Conservation (phyloP, 2,329 filamentous ascomycete genomes). For the Sporothrix inflata region DNA sequence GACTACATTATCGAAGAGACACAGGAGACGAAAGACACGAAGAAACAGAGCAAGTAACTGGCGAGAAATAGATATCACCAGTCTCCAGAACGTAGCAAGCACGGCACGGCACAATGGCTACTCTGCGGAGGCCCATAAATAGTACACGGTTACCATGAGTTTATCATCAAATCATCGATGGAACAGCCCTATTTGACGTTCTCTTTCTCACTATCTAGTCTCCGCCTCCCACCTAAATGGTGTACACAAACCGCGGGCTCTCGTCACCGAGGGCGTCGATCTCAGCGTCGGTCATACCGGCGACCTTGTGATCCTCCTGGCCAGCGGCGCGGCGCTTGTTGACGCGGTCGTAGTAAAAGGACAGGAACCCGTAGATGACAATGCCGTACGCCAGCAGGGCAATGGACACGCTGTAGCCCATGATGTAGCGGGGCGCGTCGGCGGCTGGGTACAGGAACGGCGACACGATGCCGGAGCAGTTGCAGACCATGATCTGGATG, state of each 20-base stretch:
- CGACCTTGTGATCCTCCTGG: constrained; percentile 20
- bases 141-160: too few relatives aligned
- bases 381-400: constrained; percentile 19
- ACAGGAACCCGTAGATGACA: constrained; percentile 15
- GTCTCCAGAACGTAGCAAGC: too few relatives aligned
- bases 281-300: constrained; percentile 26
- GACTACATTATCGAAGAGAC: too few relatives aligned
- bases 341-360: constrained; percentile 15
- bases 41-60: too few relatives aligned
- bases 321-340: constrained; percentile 19
- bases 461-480: constrained; percentile 29
- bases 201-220: not conserved
- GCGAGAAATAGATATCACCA: too few relatives aligned
- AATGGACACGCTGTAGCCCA: constrained; percentile 25
- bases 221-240: not conserved
- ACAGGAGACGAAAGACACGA: too few relatives aligned
- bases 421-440: constrained; percentile 23
- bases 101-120: too few relatives aligned
- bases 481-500: constrained; percentile 31
- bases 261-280: constrained; percentile 21
- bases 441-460: constrained; percentile 20
- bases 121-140: too few relatives aligned
- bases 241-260: constrained; percentile 24
- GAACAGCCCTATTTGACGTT: not conserved
- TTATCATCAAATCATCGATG: not conserved